These are phyloP conservation scores for Hericium coralloides DNA, from an alignment of 768 basidiomycete genomes.

Conservation along the genomic window DNA sequence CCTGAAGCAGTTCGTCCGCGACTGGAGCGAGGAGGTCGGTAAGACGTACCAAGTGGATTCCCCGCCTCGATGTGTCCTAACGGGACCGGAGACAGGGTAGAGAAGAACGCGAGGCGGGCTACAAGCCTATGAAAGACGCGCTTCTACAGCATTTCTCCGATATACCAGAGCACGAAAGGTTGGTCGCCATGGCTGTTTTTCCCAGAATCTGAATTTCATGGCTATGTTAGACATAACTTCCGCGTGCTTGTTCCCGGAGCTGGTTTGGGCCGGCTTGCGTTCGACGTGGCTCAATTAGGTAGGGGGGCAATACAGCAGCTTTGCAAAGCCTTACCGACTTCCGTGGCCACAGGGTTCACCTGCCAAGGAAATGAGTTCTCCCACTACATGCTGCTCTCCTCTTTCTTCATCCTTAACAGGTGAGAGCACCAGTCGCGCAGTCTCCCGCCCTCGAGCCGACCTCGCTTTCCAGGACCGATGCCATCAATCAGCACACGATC, in stretches of 20 bases:
- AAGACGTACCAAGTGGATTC: too few relatives aligned
- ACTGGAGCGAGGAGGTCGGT: constrained; percentile 75
- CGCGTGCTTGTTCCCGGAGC: constrained; percentile 86
- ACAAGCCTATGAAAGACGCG: constrained; percentile 74
- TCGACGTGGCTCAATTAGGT: constrained; percentile 82
- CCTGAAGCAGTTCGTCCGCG: constrained; percentile 85
- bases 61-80: neutral
- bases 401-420: constrained; percentile 84
- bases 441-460: neutral
- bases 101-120: constrained; percentile 69
- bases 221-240: constrained; percentile 36
- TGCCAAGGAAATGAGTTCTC: constrained; percentile 96
- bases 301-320: constrained; percentile 6
- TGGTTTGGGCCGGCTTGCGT: constrained; percentile 81
- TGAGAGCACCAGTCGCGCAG: constrained; percentile 23
- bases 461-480: constrained; percentile 40
- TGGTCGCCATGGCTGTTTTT: neutral
- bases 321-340: neutral
- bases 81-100: constrained; percentile 42
- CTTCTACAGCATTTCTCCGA: constrained; percentile 55
- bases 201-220: neutral
- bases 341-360: constrained; percentile 52
- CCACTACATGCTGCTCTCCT: constrained; percentile 88
- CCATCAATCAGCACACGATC: constrained; percentile 60
- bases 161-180: constrained; percentile 36